Conservation (phyloP, 23 red algal species). For the Gracilaria domingensis region DNA sequence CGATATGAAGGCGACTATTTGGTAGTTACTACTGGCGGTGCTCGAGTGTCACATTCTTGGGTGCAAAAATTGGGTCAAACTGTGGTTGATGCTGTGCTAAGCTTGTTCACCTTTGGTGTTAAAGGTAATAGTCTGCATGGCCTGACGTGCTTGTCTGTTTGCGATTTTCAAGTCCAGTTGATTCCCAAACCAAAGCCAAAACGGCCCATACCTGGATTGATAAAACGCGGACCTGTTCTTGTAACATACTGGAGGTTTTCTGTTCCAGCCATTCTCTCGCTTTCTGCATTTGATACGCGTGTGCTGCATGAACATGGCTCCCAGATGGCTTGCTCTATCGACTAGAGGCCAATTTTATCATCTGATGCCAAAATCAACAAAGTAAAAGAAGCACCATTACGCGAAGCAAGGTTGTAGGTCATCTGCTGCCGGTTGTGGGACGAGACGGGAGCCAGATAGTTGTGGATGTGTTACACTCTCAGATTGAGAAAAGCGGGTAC, state of each 20-base stretch:
- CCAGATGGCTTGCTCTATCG: constrained; percentile 43
- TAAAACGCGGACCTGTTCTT: constrained; percentile 81
- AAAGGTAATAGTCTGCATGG: constrained; percentile 46
- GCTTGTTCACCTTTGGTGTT: constrained; percentile 85
- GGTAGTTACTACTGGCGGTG: constrained; percentile 80
- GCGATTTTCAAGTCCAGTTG: constrained; percentile 47
- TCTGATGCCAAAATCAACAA: constrained; percentile 15
- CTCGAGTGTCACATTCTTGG: constrained; percentile 43
- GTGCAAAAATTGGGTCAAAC: constrained; percentile 67
- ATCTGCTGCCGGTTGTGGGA: constrained; percentile 93
- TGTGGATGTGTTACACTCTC: constrained; percentile 83
- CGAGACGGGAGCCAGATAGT: constrained; percentile 97
- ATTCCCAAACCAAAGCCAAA: neutral
- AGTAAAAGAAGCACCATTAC: constrained; percentile 86
- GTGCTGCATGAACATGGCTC: constrained; percentile 62
- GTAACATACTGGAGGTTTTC: constrained; percentile 91
- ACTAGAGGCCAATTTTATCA: constrained; percentile 66
- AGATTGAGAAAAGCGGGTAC: constrained; percentile 91
- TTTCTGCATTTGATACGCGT: constrained; percentile 87
- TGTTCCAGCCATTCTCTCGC: constrained; percentile 85
- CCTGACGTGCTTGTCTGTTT: constrained; percentile 80
- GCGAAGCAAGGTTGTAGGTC: constrained; percentile 91
- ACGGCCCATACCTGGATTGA: neutral
- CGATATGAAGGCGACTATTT: constrained; percentile 25
- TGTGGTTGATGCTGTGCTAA: constrained; percentile 67